These are phyloP conservation scores for Daldinia childiae DNA, from an alignment of 495 filamentous ascomycete species.

Conservation along the genomic window DNA sequence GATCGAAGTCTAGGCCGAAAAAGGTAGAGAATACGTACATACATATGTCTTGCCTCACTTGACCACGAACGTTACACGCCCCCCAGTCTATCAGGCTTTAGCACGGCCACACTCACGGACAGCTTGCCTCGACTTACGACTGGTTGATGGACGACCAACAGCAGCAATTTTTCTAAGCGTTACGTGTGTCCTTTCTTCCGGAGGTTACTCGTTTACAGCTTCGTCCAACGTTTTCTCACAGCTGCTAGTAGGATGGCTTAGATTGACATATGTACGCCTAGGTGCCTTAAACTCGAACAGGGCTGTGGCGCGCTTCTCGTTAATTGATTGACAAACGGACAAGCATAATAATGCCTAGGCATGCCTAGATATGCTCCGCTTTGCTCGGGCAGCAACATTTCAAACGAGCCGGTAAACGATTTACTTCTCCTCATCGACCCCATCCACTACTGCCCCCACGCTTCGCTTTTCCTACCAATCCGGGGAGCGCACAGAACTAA, in stretches of 20 bases:
- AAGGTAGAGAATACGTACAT: conserved; percentile 30
- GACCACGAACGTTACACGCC: conserved; percentile 47
- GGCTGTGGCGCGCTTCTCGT: conserved; percentile 32
- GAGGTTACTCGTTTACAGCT: background rate
- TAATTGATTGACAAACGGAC: conserved; percentile 43
- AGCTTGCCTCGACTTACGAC: conserved; percentile 25
- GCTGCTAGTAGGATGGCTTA: conserved; percentile 14
- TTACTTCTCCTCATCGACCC: conserved; percentile 38
- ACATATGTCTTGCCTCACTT: conserved; percentile 56
- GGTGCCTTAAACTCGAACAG: conserved; percentile 14
- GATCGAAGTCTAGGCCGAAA: conserved; percentile 35
- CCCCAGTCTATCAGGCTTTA: conserved; percentile 19
- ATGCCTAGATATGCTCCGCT: conserved; percentile 41
- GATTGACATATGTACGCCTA: conserved; percentile 4
- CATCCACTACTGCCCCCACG: conserved; percentile 31
- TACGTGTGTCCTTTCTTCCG: background rate
- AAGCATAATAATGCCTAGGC: conserved; percentile 38
- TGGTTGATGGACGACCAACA: conserved; percentile 27
- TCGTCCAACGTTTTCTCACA: background rate
- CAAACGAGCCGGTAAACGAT: conserved; percentile 52
- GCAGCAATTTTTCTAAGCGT: background rate
- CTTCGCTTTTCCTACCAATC: conserved; percentile 27
- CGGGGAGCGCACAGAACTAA: conserved; percentile 9
- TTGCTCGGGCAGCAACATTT: conserved; percentile 59
- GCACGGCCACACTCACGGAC: conserved; percentile 34